phyloP scores from a whole-genome alignment of 768 basidiomycete genomes.

The Boletus pseudo-olivaceus region DNA sequence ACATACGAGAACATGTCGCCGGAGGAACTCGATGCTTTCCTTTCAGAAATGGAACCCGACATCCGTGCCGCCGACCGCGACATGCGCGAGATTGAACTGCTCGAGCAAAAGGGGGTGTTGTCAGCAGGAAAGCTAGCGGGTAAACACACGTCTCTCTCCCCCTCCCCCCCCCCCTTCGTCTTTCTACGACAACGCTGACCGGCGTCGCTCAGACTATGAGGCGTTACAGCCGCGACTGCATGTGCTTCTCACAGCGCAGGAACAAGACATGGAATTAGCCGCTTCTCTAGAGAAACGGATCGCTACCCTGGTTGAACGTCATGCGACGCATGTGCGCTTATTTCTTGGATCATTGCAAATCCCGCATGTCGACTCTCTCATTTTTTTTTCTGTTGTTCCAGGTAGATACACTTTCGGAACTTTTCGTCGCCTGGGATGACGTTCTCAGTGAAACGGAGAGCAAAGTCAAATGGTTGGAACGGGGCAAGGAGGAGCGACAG shows the following conservation, averaged over 20 bases:
- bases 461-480: constrained; percentile 53
- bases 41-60: constrained; percentile 80
- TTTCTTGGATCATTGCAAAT: neutral
- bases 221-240: constrained; percentile 65
- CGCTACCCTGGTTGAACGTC: constrained; percentile 59
- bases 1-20: constrained; percentile 63
- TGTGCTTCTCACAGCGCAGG: constrained; percentile 51
- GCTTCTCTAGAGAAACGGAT: constrained; percentile 63
- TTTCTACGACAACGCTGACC: neutral
- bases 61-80: constrained; percentile 81
- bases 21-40: constrained; percentile 64
- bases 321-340: constrained; percentile 62
- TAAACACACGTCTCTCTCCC: constrained; percentile 22
- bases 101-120: constrained; percentile 69
- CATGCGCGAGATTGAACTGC: constrained; percentile 68
- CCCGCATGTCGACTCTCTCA: neutral
- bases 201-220: constrained; percentile 49
- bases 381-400: constrained; percentile 26
- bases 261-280: constrained; percentile 56
- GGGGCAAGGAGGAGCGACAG: constrained; percentile 54
- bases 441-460: constrained; percentile 65
- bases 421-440: constrained; percentile 86
- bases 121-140: constrained; percentile 70
- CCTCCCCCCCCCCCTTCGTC: neutral
- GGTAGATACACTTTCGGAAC: constrained; percentile 79